Conservation (phyloP, 495 filamentous ascomycete species). For the Neurospora cerealis region DNA sequence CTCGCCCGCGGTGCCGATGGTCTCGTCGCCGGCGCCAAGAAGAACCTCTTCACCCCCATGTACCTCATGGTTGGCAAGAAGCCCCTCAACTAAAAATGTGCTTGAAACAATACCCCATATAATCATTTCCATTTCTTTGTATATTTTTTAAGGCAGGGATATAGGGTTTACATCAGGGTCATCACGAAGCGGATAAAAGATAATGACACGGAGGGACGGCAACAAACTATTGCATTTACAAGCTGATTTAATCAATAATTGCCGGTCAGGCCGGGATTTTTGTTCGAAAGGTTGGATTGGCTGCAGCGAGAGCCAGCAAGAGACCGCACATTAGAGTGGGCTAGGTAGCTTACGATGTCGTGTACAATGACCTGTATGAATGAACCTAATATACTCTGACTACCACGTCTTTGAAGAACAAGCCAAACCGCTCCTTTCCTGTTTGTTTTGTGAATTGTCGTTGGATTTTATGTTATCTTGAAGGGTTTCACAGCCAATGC, state of each 20-base stretch:
- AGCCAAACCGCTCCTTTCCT: not conserved
- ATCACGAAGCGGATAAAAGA: constrained; percentile 15
- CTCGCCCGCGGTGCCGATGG: constrained; percentile 76
- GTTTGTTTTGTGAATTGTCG: not conserved
- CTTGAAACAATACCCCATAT: not conserved
- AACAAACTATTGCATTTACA: constrained; percentile 5
- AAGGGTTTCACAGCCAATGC: not conserved
- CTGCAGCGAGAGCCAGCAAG: not conserved
- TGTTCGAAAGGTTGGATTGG: not conserved
- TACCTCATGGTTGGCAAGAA: constrained; percentile 97
- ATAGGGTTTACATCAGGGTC: constrained; percentile 3
- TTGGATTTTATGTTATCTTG: not conserved
- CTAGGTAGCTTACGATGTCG: not conserved
- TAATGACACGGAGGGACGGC: not conserved
- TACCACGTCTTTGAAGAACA: not conserved
- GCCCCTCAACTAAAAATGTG: constrained; percentile 38
- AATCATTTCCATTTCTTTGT: constrained; percentile 5
- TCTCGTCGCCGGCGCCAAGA: constrained; percentile 79
- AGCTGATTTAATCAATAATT: constrained; percentile 10
- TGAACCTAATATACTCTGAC: not conserved
- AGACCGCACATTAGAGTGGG: not conserved
- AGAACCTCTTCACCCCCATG: constrained; percentile 97
- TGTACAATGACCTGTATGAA: not conserved
- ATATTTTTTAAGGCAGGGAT: constrained; percentile 6
- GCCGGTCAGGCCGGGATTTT: not conserved